Conservation (phyloP, 1,284 basidiomycete species). For the Chalciporus sp. region DNA sequence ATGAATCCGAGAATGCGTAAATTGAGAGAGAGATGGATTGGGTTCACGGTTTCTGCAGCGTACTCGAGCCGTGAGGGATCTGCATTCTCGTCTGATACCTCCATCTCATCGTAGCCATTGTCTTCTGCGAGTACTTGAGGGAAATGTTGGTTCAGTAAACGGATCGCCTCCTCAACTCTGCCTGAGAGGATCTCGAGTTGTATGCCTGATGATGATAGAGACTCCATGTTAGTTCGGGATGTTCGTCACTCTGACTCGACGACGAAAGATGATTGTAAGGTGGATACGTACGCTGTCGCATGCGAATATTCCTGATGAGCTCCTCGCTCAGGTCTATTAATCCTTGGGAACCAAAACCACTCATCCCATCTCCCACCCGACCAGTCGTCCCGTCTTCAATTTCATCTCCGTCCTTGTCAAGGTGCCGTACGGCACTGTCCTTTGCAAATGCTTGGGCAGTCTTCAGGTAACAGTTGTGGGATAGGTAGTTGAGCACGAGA, state of each 20-base stretch:
- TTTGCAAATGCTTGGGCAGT: conserved; percentile 72
- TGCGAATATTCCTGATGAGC: conserved; percentile 48
- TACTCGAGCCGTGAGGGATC: conserved; percentile 43
- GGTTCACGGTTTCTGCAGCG: conserved; percentile 61
- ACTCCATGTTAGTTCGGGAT: conserved; percentile 1
- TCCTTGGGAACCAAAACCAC: conserved; percentile 10
- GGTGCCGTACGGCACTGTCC: conserved; percentile 61
- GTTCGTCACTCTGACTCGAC: not conserved
- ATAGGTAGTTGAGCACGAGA: conserved; percentile 82
- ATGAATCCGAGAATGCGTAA: conserved; percentile 83
- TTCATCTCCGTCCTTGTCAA: conserved; percentile 73
- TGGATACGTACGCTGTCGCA: conserved; percentile 57
- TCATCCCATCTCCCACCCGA: conserved; percentile 21
- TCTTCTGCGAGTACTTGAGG: conserved; percentile 60
- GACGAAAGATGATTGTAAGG: not conserved
- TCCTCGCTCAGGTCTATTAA: conserved; percentile 43
- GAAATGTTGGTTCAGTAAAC: conserved; percentile 66
- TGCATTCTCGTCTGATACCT: conserved; percentile 28
- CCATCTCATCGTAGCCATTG: conserved; percentile 16
- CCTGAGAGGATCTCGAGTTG: conserved; percentile 67
- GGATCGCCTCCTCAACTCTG: conserved; percentile 66
- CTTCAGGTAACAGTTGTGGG: conserved; percentile 70
- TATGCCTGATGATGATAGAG: conserved; percentile 55
- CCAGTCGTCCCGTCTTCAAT: conserved; percentile 34
- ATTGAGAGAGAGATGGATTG: conserved; percentile 76